Conservation (phyloP, 225 moss, liverwort and hornwort genomes). For the Marchantia polymorpha region DNA sequence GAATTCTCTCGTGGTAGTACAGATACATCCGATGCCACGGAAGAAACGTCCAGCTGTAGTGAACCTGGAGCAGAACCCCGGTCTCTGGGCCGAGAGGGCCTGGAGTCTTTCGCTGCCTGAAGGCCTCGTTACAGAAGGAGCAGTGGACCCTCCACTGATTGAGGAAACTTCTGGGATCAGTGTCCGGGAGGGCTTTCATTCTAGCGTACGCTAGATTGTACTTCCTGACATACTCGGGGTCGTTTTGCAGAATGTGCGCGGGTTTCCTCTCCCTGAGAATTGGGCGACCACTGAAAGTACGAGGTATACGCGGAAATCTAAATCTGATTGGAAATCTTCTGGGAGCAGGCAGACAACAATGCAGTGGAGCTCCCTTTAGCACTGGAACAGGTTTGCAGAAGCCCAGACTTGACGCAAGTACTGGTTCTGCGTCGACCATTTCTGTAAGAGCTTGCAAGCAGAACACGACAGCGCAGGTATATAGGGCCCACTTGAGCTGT, state of each 20-base stretch:
- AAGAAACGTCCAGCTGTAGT: too few relatives aligned
- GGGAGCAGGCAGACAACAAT: slow-evolving; percentile 33
- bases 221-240: slow-evolving; percentile 36
- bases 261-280: slow-evolving; percentile 28
- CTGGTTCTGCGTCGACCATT: too few relatives aligned
- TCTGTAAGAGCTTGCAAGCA: background rate
- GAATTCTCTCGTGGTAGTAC: too few relatives aligned
- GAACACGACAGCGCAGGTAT: background rate
- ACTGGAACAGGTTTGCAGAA: background rate
- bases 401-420: background rate
- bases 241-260: slow-evolving; percentile 18
- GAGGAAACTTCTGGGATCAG: too few relatives aligned
- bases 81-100: too few relatives aligned
- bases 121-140: too few relatives aligned
- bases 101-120: too few relatives aligned
- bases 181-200: slow-evolving; percentile 28
- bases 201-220: slow-evolving; percentile 39
- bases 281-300: slow-evolving; percentile 17
- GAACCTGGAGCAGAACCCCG: too few relatives aligned
- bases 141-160: too few relatives aligned
- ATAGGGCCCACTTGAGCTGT: background rate
- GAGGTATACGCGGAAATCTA: slow-evolving; percentile 8
- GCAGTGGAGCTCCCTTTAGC: background rate
- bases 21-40: too few relatives aligned
- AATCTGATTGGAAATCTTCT: slow-evolving; percentile 25